Conservation (phyloP, 2,329 filamentous ascomycete genomes). For the Apiospora hydei region DNA sequence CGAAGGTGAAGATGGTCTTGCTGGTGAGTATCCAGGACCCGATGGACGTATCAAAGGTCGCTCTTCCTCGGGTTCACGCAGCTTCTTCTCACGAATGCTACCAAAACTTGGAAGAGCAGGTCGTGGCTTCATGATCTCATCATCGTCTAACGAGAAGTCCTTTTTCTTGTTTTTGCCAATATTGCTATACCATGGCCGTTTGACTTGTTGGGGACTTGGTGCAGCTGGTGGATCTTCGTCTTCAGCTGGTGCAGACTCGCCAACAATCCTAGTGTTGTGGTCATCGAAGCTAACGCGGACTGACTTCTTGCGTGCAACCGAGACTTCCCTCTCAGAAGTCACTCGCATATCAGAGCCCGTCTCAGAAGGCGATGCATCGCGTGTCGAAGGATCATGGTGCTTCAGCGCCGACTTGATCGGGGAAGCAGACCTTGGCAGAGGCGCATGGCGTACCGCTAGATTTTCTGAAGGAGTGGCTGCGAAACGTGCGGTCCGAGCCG, state of each 20-base stretch:
- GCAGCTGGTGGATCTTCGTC: conserved; percentile 49
- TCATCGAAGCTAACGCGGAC: conserved; percentile 83
- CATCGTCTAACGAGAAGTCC: conserved; percentile 62
- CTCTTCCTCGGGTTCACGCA: conserved; percentile 59
- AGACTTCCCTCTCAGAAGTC: conserved; percentile 42
- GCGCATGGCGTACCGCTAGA: conserved; percentile 68
- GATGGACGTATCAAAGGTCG: conserved; percentile 64
- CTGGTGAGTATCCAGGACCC: conserved; percentile 45
- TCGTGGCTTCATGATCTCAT: conserved; percentile 76
- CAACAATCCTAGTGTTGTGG: conserved; percentile 61
- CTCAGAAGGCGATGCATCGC: conserved; percentile 59
- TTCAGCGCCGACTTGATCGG: conserved; percentile 82
- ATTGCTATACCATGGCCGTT: conserved; percentile 60
- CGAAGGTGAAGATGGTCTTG: conserved; percentile 38
- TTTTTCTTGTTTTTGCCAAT: conserved; percentile 59
- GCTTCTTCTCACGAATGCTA: conserved; percentile 71
- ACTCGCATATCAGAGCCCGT: conserved; percentile 52
- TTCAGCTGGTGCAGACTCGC: conserved; percentile 50
- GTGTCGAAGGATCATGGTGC: conserved; percentile 59
- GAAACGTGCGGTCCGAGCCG: conserved; percentile 74
- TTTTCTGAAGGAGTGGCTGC: conserved; percentile 60
- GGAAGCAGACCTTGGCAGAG: conserved; percentile 74
- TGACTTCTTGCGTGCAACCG: conserved; percentile 64
- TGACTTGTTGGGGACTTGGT: conserved; percentile 49
- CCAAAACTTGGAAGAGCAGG: conserved; percentile 78